Evolutionary conservation across 73 alveolate species (phyloP).

Genomic region (Paramecium octaurelia): DNA sequence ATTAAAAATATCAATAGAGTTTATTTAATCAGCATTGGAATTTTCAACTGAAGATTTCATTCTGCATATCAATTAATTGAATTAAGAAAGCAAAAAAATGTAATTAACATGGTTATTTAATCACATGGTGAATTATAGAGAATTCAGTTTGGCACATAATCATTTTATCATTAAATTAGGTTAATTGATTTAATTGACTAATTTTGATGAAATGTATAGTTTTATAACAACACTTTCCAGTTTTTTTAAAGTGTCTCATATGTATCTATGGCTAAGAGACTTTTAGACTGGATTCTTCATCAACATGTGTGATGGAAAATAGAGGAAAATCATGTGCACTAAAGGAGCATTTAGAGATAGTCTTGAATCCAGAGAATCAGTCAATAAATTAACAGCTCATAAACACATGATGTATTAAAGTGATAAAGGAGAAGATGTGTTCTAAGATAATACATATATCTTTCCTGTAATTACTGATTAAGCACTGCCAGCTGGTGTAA

Average conservation of each 20-base stretch:
- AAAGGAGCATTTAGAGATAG: constrained; percentile 46
- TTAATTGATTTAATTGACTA: background rate
- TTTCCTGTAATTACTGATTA: background rate
- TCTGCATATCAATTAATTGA: background rate
- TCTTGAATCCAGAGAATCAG: constrained; percentile 33
- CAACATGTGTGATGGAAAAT: background rate
- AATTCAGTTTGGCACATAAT: constrained; percentile 1
- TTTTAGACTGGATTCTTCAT: constrained; percentile 27
- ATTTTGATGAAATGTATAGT: background rate
- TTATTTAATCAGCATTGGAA: constrained; percentile 4
- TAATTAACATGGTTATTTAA: constrained; percentile 16
- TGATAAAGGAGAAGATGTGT: constrained; percentile 19
- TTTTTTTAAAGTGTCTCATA: constrained; percentile 1
- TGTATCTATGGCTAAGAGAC: constrained; percentile 21
- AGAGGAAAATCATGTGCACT: background rate
- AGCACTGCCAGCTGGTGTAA: constrained; percentile 17
- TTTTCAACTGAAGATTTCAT: constrained; percentile 24
- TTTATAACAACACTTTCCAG: background rate
- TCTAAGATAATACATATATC: constrained; percentile 13
- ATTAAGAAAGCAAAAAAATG: background rate
- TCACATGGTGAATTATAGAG: background rate
- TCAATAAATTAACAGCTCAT: constrained; percentile 7
- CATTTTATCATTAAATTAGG: background rate
- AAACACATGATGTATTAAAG: constrained; percentile 37
- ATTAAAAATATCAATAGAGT: background rate